Base-by-base conservation (phyloP, 768 basidiomycete genomes). In the Leucosporidium scottii region DNA sequence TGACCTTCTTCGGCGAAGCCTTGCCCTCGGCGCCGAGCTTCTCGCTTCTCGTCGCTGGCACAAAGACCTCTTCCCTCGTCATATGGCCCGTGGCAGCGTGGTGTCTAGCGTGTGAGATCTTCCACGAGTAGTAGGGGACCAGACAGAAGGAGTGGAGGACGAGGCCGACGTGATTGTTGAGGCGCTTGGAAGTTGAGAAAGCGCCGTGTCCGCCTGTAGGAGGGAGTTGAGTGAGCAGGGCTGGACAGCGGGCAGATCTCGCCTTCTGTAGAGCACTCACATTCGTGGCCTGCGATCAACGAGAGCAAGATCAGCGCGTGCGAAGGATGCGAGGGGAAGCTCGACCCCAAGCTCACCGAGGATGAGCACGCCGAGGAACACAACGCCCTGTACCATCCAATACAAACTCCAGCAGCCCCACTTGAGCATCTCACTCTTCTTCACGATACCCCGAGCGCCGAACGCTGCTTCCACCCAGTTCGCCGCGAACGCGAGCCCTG, bases 81-180 rank as follows among this genome's bases (percentile, higher is more conserved):
- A 96, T 85, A 78, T 96, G 93, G 25, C 83, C 89, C 4, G 92
- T 94, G 1, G 88, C 87, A 18, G 93, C 93, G 78, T 98, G 93
- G 78, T 98, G 93, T 78, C 91, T 90, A 25, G 85, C 91, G 77
- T 96, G 93, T 75, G 59, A 58, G 51, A 31, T 36, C 34, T n/a
- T 34, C 34, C 34, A 57, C 44, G 65, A 28, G 48, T 65, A 64
- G 39, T 20, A 67, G 6, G 93, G 93, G 18, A 97, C 93, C 53
- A 93, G 88, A 64, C 96, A 84, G 60, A 83, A 84, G 56, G 91
- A 93, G 78, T 96, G 93, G 31, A 96, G 82, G 64, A 93, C 75
- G 89, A 89, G 93, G 18, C 93, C 93, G 64, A 93, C 90, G 58
- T 84, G 79, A 82, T 96, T 90, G 82, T 97, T 97, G 79, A 96